Conservation (phyloP, 1,284 basidiomycete species). For the Melampsora larici-populina region DNA sequence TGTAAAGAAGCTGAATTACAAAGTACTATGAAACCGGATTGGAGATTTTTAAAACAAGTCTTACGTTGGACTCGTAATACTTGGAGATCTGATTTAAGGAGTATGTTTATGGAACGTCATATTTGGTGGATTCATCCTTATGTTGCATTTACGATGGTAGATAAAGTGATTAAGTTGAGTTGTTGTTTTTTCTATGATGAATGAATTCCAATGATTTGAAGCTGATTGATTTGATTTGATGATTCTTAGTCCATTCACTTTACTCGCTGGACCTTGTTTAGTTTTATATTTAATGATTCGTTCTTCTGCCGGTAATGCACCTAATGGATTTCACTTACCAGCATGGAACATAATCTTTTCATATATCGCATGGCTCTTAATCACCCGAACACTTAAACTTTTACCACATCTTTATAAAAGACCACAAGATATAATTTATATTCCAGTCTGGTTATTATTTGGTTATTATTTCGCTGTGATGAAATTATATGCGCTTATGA, state of each 20-base stretch:
- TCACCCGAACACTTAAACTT: slow-evolving; percentile 79
- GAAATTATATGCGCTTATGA: slow-evolving; percentile 78
- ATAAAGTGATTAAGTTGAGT: slow-evolving; percentile 64
- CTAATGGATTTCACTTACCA: slow-evolving; percentile 80
- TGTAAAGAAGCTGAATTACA: slow-evolving; percentile 84
- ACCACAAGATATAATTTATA: slow-evolving; percentile 78
- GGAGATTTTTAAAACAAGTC: slow-evolving; percentile 88
- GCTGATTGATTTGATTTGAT: not conserved
- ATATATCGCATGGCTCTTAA: slow-evolving; percentile 68
- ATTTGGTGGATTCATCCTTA: slow-evolving; percentile 86
- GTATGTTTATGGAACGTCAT: slow-evolving; percentile 78
- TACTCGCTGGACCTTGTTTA: slow-evolving; percentile 74
- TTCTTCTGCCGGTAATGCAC: slow-evolving; percentile 65
- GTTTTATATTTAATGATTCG: slow-evolving; percentile 73
- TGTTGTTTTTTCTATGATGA: not conserved
- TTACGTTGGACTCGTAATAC: slow-evolving; percentile 88
- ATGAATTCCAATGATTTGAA: not conserved
- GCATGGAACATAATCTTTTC: slow-evolving; percentile 67
- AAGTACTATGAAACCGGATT: slow-evolving; percentile 92
- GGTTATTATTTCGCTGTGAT: slow-evolving; percentile 83
- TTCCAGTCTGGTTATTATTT: slow-evolving; percentile 85
- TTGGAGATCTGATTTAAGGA: slow-evolving; percentile 81
- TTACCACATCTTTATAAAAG: slow-evolving; percentile 80
- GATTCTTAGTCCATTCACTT: slow-evolving; percentile 70
- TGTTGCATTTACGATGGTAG: slow-evolving; percentile 86